Evolutionary conservation across 2,329 filamentous ascomycete genomes (phyloP), one percentile per base, ranked within the genome.

Genomic region (Mycosphaerella sp.): DNA sequence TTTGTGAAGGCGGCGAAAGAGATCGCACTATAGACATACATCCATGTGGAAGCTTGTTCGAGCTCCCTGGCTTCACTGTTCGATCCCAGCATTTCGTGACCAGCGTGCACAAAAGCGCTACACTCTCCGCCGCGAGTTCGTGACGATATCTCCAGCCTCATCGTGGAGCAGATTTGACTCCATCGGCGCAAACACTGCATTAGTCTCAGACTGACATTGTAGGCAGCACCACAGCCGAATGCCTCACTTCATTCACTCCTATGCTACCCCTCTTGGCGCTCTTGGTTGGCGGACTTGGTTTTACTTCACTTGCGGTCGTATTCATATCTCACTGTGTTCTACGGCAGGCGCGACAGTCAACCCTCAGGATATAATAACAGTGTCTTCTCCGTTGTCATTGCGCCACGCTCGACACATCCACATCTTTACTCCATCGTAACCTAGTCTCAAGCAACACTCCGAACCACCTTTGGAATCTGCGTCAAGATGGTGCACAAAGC

Each of bases 1-100:
- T 98, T 98, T 71, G 77, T 97, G 40, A 80, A 81, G 67, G 82
- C 83, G 36, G 88, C 84, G 0, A 93, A 93, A 70, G 56, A 57
- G 32, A 38, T 67, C 4, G 57, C 64, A 39, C 48, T 64, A 14
- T 62, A 59, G 53, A 54, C 6, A 42, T 45, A 7, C n/a, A 34
- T 31, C 23, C 14, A 21, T 41, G 11, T 11, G 26, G 21, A 39
- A 38, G 29, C 7, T 44, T 14, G 17, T 14, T 21, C 47, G 17
- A 42, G 21, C 21, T 17, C 40, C 21, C 4, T 17, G n/a, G 40
- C 6, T 10, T 29, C 26, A 29, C 26, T 29, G 26, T 29, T 6
- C 34, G 34, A 38, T 11, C 34, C 8, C 26, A 29, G 12, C 34
- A 38, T n/a, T 5, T 10, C 34, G 12, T n/a, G 34, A 38, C 5